Evolutionary conservation across 441 rosid genomes (phyloP).

Genomic region (Adansonia gregorii): DNA sequence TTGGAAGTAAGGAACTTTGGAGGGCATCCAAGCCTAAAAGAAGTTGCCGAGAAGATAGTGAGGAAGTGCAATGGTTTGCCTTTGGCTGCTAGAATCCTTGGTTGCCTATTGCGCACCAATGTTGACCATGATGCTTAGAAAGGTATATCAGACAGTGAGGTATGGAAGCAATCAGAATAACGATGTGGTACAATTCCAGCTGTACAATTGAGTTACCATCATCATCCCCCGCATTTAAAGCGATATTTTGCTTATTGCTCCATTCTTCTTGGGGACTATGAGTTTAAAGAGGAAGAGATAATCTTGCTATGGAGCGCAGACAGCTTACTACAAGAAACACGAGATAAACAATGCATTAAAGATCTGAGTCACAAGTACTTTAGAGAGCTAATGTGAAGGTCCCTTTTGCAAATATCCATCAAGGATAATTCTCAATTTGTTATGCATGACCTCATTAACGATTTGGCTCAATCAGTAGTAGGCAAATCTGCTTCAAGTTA

Average conservation of each 20-base stretch:
- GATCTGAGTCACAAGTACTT: constrained; percentile 24
- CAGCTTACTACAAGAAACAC: constrained; percentile 14
- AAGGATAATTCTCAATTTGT: constrained; percentile 2
- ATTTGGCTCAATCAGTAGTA: constrained; percentile 21
- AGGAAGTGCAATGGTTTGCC: constrained; percentile 17
- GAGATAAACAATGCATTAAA: not conserved
- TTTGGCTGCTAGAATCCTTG: constrained; percentile 15
- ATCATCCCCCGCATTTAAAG: not conserved
- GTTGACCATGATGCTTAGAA: no score
- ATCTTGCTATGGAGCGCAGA: constrained; percentile 33
- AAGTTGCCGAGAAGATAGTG: not conserved
- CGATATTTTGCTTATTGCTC: constrained; percentile 13
- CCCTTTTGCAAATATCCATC: constrained; percentile 16
- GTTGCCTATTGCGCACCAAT: not conserved
- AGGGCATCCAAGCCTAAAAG: not conserved
- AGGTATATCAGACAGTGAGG: no score
- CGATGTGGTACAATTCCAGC: not conserved
- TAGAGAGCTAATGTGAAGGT: constrained; percentile 14
- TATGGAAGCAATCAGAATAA: not conserved
- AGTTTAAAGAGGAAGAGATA: not conserved
- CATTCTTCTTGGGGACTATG: constrained; percentile 26
- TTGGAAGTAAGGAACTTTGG: not conserved
- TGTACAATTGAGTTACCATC: constrained; percentile 5
- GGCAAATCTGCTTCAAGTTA: constrained; percentile 1
- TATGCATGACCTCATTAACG: constrained; percentile 31